A percentile compares a stretch with the other conserved stretches of the same genome.
These are phyloP conservation scores for Botrytis fabae DNA, from an alignment of 2,329 filamentous ascomycete species.

Conservation along the genomic window DNA sequence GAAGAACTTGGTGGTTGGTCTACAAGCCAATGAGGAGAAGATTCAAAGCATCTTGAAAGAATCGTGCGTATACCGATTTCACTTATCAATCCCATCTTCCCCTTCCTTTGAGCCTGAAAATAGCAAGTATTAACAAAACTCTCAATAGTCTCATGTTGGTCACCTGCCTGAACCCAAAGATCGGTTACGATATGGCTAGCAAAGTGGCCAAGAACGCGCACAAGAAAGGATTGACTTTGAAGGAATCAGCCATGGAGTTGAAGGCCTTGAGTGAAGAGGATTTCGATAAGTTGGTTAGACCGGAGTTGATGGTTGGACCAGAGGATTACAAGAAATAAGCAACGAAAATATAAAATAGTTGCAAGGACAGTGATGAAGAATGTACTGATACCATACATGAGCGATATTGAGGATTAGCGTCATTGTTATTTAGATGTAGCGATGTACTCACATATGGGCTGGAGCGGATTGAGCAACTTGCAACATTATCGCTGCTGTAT, in stretches of 20 bases:
- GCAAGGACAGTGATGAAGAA: not conserved
- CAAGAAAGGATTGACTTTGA: slow-evolving; percentile 94
- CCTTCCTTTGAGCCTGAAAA: not conserved
- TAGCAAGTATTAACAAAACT: slow-evolving; percentile 15
- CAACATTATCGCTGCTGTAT: not conserved
- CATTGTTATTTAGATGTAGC: not conserved
- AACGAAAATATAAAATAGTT: slow-evolving; percentile 24
- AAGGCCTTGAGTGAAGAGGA: slow-evolving; percentile 84
- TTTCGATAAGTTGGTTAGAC: slow-evolving; percentile 85
- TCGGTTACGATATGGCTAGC: slow-evolving; percentile 95
- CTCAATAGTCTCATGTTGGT: slow-evolving; percentile 84
- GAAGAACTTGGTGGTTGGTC: slow-evolving; percentile 83
- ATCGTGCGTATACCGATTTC: slow-evolving; percentile 60
- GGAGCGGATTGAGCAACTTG: not conserved
- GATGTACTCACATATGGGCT: not conserved
- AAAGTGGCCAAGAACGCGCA: slow-evolving; percentile 98
- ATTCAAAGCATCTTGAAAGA: slow-evolving; percentile 90
- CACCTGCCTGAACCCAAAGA: slow-evolving; percentile 95
- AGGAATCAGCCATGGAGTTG: slow-evolving; percentile 91
- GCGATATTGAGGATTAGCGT: slow-evolving; percentile 6
- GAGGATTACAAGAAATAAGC: slow-evolving; percentile 57
- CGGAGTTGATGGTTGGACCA: slow-evolving; percentile 93
- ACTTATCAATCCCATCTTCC: not conserved
- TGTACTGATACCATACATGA: slow-evolving; percentile 11
- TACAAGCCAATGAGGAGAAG: slow-evolving; percentile 91